Evolutionary conservation across 192 early-diverging fungal genomes (phyloP), one percentile per base, ranked within the genome.

Genomic region (Coemansia sp.): DNA sequence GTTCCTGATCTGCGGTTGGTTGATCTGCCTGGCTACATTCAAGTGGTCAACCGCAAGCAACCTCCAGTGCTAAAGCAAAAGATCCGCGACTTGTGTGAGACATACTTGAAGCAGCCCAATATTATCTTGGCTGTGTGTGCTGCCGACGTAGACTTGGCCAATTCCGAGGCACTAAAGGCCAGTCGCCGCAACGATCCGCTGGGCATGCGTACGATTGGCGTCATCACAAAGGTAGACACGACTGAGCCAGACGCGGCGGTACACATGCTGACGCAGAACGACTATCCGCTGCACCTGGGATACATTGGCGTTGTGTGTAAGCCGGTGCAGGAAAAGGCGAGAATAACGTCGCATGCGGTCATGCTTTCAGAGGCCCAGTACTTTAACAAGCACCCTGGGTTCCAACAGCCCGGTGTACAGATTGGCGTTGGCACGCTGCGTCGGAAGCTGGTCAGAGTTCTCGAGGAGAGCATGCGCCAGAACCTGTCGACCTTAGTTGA

Each of bases 271-370:
- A 86, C 86, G 29, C 96, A 97, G 52, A 85, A 88, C 57, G 93
- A 98, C 65, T 98, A 97, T 68, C 95, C 97, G 35, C 72, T 98
- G 24, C 89, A 93, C 47, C 77, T 97, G 15, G 97, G 97, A 10
- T 98, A 98, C 69, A 90, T 98, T 68, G 97, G 97, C 32, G 94
- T 98, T 7, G 93, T 97, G 8, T 94, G 93, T 79, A 93, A 91
- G 72, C 83, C 88, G 19, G 69, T 81, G 14, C 47, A 60, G 45
- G 77, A 80, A 41, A 72, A 68, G 41, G 66, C 66, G 1, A 60
- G 66, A 2, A 59, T 43, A 5, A 37, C 58, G 12, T 72, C 79
- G 50, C 67, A 64, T 37, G 65, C 67, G 43, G 57, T 76, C 17
- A 10, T 75, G 45, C 68, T 77, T 10, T 75, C 83, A 12, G 89